A percentile compares a stretch with the other conserved stretches of the same genome.
Evolutionary conservation across 139 green algal genomes (phyloP).

Genomic region (Haematococcus sp.): DNA sequence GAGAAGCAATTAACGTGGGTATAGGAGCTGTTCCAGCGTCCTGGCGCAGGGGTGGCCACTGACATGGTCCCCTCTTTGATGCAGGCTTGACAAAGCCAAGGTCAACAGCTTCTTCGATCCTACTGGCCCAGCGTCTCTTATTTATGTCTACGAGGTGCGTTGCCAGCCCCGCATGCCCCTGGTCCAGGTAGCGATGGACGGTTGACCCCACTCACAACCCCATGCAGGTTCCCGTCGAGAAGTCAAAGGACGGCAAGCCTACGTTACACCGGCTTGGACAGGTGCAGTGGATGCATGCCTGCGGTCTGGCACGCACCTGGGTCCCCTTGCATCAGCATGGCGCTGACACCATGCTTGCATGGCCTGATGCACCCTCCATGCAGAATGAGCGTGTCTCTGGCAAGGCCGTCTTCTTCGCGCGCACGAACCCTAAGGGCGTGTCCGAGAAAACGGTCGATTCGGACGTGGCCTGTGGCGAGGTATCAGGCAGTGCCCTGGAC

Average conservation of each 20-base stretch:
- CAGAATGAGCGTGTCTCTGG: slow-evolving; percentile 54
- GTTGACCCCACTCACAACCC: too few species aligned
- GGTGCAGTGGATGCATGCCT: slow-evolving; percentile 8
- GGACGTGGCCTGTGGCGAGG: slow-evolving; percentile 49
- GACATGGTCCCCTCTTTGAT: background rate
- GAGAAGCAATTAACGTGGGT: slow-evolving; percentile 57
- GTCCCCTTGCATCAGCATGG: background rate
- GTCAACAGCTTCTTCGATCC: slow-evolving; percentile 64
- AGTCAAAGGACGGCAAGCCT: slow-evolving; percentile 49
- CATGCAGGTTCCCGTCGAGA: slow-evolving; percentile 49
- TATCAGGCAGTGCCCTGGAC: slow-evolving; percentile 56
- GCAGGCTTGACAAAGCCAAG: slow-evolving; percentile 52
- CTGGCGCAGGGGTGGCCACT: background rate
- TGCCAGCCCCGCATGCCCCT: too few species aligned
- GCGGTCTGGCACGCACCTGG: background rate
- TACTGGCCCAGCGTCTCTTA: slow-evolving; percentile 42
- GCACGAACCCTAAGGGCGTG: slow-evolving; percentile 67
- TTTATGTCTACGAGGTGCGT: slow-evolving; percentile 62
- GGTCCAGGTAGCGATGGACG: background rate
- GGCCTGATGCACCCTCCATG: background rate
- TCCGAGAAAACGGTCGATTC: slow-evolving; percentile 60
- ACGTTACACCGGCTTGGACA: slow-evolving; percentile 34
- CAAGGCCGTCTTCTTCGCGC: slow-evolving; percentile 73
- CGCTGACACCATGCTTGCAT: background rate
- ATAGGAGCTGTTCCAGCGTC: too few species aligned